A percentile compares a stretch with the other conserved stretches of the same genome.
phyloP scores from a whole-genome alignment of 768 basidiomycete species.

The Gloeostereum incarnatum region DNA sequence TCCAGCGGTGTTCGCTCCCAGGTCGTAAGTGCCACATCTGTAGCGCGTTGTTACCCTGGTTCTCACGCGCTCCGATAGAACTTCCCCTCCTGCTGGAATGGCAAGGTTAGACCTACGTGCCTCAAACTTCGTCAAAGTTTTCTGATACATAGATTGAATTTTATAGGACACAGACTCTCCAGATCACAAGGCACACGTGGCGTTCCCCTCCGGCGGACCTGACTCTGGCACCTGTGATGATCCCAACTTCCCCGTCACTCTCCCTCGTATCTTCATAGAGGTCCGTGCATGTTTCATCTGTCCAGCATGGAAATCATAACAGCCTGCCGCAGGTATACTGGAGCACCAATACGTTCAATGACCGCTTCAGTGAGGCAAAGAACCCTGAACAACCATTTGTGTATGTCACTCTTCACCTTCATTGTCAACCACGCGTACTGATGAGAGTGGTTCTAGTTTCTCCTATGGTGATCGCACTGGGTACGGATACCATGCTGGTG shows the following conservation, averaged over 20 bases:
- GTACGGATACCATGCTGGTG: slow-evolving; percentile 51
- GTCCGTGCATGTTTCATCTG: slow-evolving; percentile 15
- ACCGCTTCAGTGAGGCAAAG: slow-evolving; percentile 30
- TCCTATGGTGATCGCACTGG: slow-evolving; percentile 55
- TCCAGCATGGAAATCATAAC: not conserved
- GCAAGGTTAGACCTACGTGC: slow-evolving; percentile 33
- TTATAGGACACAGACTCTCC: slow-evolving; percentile 33
- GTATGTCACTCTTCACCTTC: slow-evolving; percentile 17
- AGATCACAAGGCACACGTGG: slow-evolving; percentile 45
- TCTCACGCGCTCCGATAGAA: slow-evolving; percentile 20
- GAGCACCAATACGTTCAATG: slow-evolving; percentile 25
- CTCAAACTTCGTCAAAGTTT: no score
- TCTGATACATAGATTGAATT: not conserved
- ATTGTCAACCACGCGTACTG: no score
- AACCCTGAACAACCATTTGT: slow-evolving; percentile 44
- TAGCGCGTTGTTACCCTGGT: not conserved
- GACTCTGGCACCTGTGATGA: slow-evolving; percentile 40
- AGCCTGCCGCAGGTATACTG: slow-evolving; percentile 32
- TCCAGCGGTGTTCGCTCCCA: slow-evolving; percentile 41
- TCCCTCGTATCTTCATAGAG: slow-evolving; percentile 45
- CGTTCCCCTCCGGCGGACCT: slow-evolving; percentile 34
- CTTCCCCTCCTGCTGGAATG: slow-evolving; percentile 50
- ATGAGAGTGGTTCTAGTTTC: slow-evolving; percentile 17
- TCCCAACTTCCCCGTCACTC: slow-evolving; percentile 31
- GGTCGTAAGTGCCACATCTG: slow-evolving; percentile 24